Evolutionary conservation across 2,329 filamentous ascomycete genomes (phyloP).

Genomic region (Ophiostoma triangulosporum): DNA sequence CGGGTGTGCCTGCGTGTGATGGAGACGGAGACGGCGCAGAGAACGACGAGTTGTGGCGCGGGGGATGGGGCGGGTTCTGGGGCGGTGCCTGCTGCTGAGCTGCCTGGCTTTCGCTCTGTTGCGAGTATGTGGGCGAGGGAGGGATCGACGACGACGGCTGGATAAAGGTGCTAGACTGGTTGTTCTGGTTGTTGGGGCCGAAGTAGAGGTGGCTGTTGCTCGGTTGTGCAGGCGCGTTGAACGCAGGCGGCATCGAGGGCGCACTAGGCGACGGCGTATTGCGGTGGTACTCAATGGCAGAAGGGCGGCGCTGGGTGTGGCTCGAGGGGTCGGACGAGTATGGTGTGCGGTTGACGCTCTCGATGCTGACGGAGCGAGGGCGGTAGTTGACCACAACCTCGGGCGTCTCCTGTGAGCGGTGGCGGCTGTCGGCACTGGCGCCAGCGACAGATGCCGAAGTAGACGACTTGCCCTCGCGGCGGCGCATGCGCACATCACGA

Average conservation of each 20-base stretch:
- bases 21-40: constrained; percentile 7
- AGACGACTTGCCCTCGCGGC: constrained; percentile 35
- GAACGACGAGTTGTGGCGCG: constrained; percentile 7
- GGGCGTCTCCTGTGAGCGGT: constrained; percentile 22
- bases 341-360: constrained; percentile 20
- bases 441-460: not conserved
- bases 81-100: constrained; percentile 13
- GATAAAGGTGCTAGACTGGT: constrained; percentile 2
- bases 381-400: constrained; percentile 19
- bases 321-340: constrained; percentile 17
- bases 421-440: constrained; percentile 5
- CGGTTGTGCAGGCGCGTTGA: constrained; percentile 15
- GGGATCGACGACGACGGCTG: constrained; percentile 22
- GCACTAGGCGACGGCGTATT: constrained; percentile 2
- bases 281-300: constrained; percentile 19
- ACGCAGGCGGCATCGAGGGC: constrained; percentile 17
- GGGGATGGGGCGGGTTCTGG: constrained; percentile 5
- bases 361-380: constrained; percentile 21
- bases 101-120: constrained; percentile 8
- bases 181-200: constrained; percentile 8
- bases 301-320: constrained; percentile 20
- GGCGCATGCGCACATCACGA: constrained; percentile 46
- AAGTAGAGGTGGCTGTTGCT: constrained; percentile 9
- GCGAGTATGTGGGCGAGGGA: constrained; percentile 18
- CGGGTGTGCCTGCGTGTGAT: not conserved